Conservation (phyloP, 805 yeast species). For the Sugiyamaella floridensis region DNA sequence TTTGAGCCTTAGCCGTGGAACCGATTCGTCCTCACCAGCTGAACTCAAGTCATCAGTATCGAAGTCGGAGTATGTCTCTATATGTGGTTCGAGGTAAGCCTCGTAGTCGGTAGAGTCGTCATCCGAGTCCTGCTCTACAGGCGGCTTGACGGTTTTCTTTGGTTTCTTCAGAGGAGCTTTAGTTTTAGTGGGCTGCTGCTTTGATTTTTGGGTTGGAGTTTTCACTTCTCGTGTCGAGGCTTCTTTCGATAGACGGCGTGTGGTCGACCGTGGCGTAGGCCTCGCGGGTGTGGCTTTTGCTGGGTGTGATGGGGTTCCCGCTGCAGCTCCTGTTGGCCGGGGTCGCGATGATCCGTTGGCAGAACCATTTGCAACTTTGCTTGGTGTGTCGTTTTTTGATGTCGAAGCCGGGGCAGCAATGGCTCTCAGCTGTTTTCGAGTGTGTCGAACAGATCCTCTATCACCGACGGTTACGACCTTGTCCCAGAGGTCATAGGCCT, state of each 20-base stretch:
- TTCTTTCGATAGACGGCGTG: neutral
- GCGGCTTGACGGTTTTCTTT: neutral
- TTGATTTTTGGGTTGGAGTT: neutral
- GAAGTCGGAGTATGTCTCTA: constrained; percentile 7
- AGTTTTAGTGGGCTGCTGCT: neutral
- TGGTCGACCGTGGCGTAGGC: neutral
- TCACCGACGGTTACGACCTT: constrained; percentile 25
- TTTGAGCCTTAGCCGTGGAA: constrained; percentile 3
- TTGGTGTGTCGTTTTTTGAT: neutral
- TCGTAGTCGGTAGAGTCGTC: constrained; percentile 5
- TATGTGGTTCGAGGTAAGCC: neutral
- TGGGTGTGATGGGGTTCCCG: neutral
- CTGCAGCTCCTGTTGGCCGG: too few species aligned
- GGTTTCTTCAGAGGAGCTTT: neutral
- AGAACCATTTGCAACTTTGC: constrained; percentile 5
- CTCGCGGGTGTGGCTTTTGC: neutral
- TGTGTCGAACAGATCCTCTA: constrained; percentile 23
- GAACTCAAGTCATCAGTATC: constrained; percentile 7
- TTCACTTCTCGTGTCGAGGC: constrained; percentile 2
- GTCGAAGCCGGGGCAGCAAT: neutral
- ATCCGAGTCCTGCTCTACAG: constrained; percentile 1
- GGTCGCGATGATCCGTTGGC: too few species aligned
- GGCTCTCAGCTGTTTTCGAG: constrained; percentile 22
- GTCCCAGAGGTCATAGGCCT: constrained; percentile 36
- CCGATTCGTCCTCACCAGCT: constrained; percentile 1